Evolutionary conservation across 2,329 filamentous ascomycete species (phyloP), one percentile per base, ranked within the genome.

Genomic region (Ophiostoma piceae): DNA sequence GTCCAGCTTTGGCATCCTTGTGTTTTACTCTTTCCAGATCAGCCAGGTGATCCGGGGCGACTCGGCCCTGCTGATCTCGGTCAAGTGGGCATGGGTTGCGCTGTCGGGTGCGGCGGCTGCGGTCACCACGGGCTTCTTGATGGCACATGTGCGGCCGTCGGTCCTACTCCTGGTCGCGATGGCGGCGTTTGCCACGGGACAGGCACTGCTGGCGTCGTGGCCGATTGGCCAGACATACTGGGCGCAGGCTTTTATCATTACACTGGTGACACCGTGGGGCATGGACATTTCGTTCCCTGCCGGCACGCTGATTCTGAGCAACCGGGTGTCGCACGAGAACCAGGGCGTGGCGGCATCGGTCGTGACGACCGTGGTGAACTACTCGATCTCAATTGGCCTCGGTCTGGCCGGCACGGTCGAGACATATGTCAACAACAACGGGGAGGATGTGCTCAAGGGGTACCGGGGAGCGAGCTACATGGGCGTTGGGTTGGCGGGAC

Each of bases 251-350:
- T 91, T 91, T 75, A 80, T 88, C 6, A 81, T 82, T 1, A 79
- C 85, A 3, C 29, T 89, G 2, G 75, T 90, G 60, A 86, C 85
- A 76, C 83, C 86, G 0, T 87, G 83, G 73, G 87, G 87, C 1
- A 87, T 89, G 83, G 87, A 91, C 75, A 89, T 89, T 81, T 85
- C 82, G 0, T 88, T 89, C 73, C 88, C 88, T 0, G 84, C 87
- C 0, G 86, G 85, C 0, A 88, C 84, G 0, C 74, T 90, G 11
- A 83, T 90, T 41, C 79, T 91, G 9, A 85, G 82, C 32, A 84
- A 89, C 71, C 78, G 79, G 0, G 80, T 84, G 0, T 75, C 79
- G 9, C 79, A 77, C 67, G 77, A 82, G 54, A 78, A 84, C 69
- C 81, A 84, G 73, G 82, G 82, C 2, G 79, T 83, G 12, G 82